phyloP scores from a whole-genome alignment of 306 rosid species.

The Chamaecrista fasciculata region DNA sequence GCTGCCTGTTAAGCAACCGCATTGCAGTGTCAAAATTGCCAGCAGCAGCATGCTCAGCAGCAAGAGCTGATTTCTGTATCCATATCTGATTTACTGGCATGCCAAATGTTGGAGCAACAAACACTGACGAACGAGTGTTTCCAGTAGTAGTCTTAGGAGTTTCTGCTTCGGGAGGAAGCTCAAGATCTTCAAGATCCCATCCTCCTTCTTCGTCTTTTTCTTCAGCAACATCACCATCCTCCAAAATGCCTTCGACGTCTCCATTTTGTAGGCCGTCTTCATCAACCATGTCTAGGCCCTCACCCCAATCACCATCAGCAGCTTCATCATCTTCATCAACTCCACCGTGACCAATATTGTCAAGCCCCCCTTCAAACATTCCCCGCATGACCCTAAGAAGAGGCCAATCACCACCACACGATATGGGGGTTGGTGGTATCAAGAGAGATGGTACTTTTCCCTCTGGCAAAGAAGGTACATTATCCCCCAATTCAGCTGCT shows the following conservation, averaged over 20 bases:
- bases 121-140: conserved; percentile 55
- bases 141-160: conserved; percentile 70
- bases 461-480: conserved; percentile 72
- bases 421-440: conserved; percentile 72
- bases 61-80: conserved; percentile 87
- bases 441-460: conserved; percentile 81
- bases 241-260: conserved; percentile 53
- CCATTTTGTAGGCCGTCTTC: conserved; percentile 70
- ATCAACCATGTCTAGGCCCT: conserved; percentile 72
- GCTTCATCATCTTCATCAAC: conserved; percentile 71
- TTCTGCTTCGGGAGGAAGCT: conserved; percentile 78
- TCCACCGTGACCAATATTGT: conserved; percentile 41
- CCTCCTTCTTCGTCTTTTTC: conserved; percentile 84
- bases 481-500: conserved; percentile 78
- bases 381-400: conserved; percentile 89
- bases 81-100: conserved; percentile 93
- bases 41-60: conserved; percentile 97
- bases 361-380: conserved; percentile 81
- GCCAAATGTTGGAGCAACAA: conserved; percentile 88
- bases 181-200: conserved; percentile 94
- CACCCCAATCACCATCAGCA: conserved; percentile 75
- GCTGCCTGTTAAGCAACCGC: conserved; percentile 88
- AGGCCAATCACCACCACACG: conserved; percentile 88
- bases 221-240: conserved; percentile 63
- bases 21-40: conserved; percentile 96